Evolutionary conservation across 208 protist species (phyloP).

Genomic region (Trypanosoma theileri): DNA sequence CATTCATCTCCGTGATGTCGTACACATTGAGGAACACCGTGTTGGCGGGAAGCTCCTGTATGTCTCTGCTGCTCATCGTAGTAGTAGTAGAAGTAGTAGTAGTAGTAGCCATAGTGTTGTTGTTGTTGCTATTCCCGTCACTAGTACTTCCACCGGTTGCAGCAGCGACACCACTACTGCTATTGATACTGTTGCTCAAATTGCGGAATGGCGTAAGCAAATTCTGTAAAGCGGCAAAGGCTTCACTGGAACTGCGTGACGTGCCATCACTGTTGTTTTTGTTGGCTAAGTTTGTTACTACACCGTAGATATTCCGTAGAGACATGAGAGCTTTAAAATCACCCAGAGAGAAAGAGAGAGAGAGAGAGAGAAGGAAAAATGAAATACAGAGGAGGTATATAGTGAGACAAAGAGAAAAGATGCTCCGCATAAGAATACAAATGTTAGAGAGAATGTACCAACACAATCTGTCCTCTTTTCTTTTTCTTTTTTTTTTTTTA

Average conservation of each 20-base stretch:
- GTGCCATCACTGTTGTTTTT: background rate
- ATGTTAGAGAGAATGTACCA: background rate
- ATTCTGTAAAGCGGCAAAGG: background rate
- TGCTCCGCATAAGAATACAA: background rate
- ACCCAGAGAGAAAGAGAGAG: no score
- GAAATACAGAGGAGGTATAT: background rate
- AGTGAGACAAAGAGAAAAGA: background rate
- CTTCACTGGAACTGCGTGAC: background rate
- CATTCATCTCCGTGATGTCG: constrained; percentile 51
- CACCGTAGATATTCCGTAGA: background rate
- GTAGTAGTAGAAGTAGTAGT: background rate
- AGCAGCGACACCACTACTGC: no score
- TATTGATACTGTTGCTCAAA: no score
- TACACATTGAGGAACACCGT: constrained; percentile 82
- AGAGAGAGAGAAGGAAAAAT: background rate
- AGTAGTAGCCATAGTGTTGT: background rate
- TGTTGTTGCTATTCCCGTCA: background rate
- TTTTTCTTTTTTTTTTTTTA: background rate
- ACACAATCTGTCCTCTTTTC: background rate
- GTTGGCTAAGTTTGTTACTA: background rate
- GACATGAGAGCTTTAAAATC: background rate
- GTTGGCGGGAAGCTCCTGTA: constrained; percentile 21
- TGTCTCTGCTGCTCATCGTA: background rate
- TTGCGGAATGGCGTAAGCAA: background rate
- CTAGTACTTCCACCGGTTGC: no score